Evolutionary conservation across 2,329 filamentous ascomycete species (phyloP).

Genomic region (Venturia aucupariae): DNA sequence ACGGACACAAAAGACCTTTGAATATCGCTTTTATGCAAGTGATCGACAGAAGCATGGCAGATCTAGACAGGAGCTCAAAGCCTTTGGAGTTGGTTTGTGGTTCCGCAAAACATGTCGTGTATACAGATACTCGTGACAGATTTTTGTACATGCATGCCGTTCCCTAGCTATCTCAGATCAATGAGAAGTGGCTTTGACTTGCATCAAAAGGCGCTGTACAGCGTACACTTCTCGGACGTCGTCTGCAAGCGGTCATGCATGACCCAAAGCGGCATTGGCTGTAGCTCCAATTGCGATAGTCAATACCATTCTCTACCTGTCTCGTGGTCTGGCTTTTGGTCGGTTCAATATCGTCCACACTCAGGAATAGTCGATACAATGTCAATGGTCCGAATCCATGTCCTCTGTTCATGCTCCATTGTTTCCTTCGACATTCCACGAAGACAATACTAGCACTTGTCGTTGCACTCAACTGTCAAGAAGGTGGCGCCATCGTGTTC

Average conservation of each 20-base stretch:
- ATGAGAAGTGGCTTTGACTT: background rate
- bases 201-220: background rate
- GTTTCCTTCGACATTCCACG: background rate
- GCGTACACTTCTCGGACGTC: background rate
- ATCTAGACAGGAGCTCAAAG: background rate
- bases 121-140: background rate
- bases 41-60: background rate
- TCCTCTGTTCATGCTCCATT: background rate
- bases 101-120: background rate
- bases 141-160: background rate
- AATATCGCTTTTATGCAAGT: background rate
- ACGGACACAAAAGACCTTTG: background rate
- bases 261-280: background rate
- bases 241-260: background rate
- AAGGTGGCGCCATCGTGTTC: background rate
- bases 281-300: background rate
- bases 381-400: background rate
- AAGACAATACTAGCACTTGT: background rate
- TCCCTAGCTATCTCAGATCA: background rate
- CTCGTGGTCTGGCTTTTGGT: background rate
- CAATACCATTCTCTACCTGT: background rate
- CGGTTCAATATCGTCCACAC: background rate
- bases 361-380: background rate
- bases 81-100: background rate
- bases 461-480: background rate